These are phyloP conservation scores for Cryptosporidium tyzzeri DNA, from an alignment of 169 alveolate genomes.

Conservation along the genomic window DNA sequence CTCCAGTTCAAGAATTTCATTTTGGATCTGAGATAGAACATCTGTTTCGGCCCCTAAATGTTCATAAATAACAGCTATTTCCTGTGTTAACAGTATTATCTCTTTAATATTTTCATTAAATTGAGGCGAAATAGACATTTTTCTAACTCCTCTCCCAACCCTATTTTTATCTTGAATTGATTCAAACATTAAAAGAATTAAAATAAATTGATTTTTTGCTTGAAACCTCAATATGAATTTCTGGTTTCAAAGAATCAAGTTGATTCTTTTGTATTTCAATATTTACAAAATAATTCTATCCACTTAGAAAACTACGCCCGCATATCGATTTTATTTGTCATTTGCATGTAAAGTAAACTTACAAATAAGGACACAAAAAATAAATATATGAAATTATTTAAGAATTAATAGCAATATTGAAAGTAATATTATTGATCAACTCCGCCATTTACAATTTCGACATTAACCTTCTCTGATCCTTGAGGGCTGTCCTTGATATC, in stretches of 20 bases:
- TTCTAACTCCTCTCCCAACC: neutral
- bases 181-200: constrained; percentile 5
- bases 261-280: neutral
- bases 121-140: constrained; percentile 39
- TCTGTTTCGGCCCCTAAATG: neutral
- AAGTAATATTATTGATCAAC: neutral
- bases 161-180: neutral
- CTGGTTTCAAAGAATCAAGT: neutral
- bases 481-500: neutral
- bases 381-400: neutral
- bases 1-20: constrained; percentile 29
- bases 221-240: neutral
- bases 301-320: constrained; percentile 17
- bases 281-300: neutral
- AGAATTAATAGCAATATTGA: neutral
- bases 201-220: neutral
- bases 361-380: neutral
- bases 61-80: constrained; percentile 45
- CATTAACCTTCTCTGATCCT: constrained; percentile 13
- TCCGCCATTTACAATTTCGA: constrained; percentile 2
- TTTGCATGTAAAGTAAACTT: neutral
- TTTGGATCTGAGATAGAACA: neutral
- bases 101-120: constrained; percentile 46
- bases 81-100: constrained; percentile 33
- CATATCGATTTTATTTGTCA: neutral